These are phyloP conservation scores for Zelopaecilomyces penicillatus DNA, from an alignment of 2,329 filamentous ascomycete species.

Conservation along the genomic window DNA sequence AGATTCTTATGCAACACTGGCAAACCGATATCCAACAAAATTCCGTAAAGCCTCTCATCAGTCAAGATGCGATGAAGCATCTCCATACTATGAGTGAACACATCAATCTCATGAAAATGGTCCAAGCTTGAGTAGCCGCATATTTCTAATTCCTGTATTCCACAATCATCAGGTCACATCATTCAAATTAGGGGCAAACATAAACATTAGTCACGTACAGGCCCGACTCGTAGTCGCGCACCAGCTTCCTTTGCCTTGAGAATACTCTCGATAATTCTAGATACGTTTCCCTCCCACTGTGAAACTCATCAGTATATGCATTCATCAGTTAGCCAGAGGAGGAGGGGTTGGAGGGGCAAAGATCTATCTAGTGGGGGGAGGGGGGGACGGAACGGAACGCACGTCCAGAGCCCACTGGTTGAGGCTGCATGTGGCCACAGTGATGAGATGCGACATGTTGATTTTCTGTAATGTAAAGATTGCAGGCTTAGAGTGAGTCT, in stretches of 20 bases:
- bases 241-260: conserved; percentile 49
- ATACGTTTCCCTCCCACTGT: conserved; percentile 47
- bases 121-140: conserved; percentile 40
- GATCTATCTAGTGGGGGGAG: too few species aligned
- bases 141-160: neutral
- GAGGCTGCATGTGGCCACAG: conserved; percentile 3
- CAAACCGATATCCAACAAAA: conserved; percentile 26
- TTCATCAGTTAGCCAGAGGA: too few species aligned
- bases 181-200: conserved; percentile 19
- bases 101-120: conserved; percentile 48
- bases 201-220: conserved; percentile 39
- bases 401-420: neutral
- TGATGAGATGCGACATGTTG: conserved; percentile 2
- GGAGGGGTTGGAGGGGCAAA: too few species aligned
- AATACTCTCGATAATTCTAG: conserved; percentile 57
- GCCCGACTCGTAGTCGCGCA: conserved; percentile 54
- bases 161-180: conserved; percentile 33
- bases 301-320: too few species aligned
- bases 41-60: conserved; percentile 28
- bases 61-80: conserved; percentile 23
- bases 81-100: conserved; percentile 24
- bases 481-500: too few species aligned
- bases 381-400: too few species aligned
- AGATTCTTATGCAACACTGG: conserved; percentile 33
- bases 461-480: too few species aligned